These are phyloP conservation scores for Puccinellia tenuiflora DNA, from an alignment of 176 grass and related monocot genomes.

Conservation along the genomic window DNA sequence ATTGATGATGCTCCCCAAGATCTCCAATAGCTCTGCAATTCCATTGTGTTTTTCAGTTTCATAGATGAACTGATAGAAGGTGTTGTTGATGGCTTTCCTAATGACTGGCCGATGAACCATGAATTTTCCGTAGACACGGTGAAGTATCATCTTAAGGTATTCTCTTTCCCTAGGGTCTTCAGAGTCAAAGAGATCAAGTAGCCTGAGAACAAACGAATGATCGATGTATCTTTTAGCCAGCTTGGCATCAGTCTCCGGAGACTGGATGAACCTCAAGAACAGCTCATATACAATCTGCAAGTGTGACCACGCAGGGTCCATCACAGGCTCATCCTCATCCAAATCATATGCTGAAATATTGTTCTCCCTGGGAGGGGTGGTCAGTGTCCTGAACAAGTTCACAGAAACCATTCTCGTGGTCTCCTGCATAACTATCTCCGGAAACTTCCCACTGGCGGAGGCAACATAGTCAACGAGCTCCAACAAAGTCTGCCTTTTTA, in stretches of 20 bases:
- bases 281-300: conserved; percentile 86
- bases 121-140: conserved; percentile 89
- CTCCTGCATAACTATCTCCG: conserved; percentile 69
- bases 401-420: conserved; percentile 52
- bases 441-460: conserved; percentile 42
- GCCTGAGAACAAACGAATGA: conserved; percentile 64
- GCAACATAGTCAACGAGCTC: conserved; percentile 70
- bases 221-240: conserved; percentile 78
- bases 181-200: conserved; percentile 85
- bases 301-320: conserved; percentile 80
- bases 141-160: conserved; percentile 83
- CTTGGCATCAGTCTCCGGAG: conserved; percentile 76
- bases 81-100: conserved; percentile 80
- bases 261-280: conserved; percentile 76
- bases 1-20: conserved; percentile 82
- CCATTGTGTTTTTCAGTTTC: conserved; percentile 88
- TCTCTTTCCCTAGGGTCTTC: conserved; percentile 85
- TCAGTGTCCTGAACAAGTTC: conserved; percentile 64
- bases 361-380: conserved; percentile 48
- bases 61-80: conserved; percentile 87
- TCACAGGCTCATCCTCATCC: conserved; percentile 78
- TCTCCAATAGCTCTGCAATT: conserved; percentile 80
- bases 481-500: conserved; percentile 72
- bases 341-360: conserved; percentile 60
- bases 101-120: conserved; percentile 86